Base-by-base conservation (phyloP, 2,329 filamentous ascomycete genomes). In the Thielaviopsis musarum region DNA sequence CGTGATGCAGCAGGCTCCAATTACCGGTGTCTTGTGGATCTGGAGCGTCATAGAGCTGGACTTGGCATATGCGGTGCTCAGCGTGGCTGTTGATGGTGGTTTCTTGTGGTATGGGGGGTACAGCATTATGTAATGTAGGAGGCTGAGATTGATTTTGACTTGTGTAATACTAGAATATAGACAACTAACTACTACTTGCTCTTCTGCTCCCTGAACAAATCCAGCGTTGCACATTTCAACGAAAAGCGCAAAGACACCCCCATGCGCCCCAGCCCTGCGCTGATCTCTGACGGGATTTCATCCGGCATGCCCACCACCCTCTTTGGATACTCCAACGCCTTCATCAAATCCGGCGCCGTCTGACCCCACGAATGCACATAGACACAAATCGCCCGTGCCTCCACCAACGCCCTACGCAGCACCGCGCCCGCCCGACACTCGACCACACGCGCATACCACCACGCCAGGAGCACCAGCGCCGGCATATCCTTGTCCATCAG, bases 41-140 rank as follows among this genome's bases (percentile, higher is more conserved):
- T 97, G 91, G 90, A 83, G 86, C 34, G 84, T 97, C 22, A 78
- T 97, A 54, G 93, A 98, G 73, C 78, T 96, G 72, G 79, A 88
- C 59, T 73, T 95, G 49, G 67, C 75, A 0, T 83, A 80, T 66
- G 87, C 87, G 0, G 72, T 84, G 1, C 64, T 71, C 13, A 84
- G 81, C 64, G 67, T 84, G 41, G 68, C 69, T 2, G 64, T 71
- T 1, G 72, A 74, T 1, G 74, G 66, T 1, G 67, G 64, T 4
- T 84, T 76, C 64, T 66, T 79, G 26, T 75, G 73, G 68, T 67
- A 69, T 26, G 72, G 73, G 19, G 80, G 77, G 1, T 82, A 82
- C 65, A 70, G 66, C 28, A 69, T 80, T n/a, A 70, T 66, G 60
- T 67, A 63, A 70, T 66, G 60, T 67, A 63, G 51, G 21, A 45